Conservation (phyloP, 495 filamentous ascomycete genomes). For the Penicillium lividum region DNA sequence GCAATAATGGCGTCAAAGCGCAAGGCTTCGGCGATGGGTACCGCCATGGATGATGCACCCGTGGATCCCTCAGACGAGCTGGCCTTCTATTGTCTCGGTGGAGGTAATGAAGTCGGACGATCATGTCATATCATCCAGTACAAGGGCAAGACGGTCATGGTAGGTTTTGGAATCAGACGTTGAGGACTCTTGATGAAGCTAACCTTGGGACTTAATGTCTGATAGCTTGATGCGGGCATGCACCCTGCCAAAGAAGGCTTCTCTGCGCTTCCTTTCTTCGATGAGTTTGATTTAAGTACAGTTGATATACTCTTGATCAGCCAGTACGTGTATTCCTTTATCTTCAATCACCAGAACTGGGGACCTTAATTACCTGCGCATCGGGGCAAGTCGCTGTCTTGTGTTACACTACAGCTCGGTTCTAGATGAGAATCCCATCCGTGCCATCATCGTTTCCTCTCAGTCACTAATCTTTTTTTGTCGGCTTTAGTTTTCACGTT, state of each 20-base stretch:
- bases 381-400: neutral
- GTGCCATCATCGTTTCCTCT: neutral
- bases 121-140: conserved; percentile 98
- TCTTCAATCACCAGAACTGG: neutral
- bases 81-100: conserved; percentile 88
- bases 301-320: conserved; percentile 96
- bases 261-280: conserved; percentile 91
- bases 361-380: neutral
- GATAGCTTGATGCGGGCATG: conserved; percentile 86
- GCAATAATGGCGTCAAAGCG: conserved; percentile 71
- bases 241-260: conserved; percentile 97
- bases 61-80: conserved; percentile 84
- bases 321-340: conserved; percentile 68
- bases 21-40: conserved; percentile 67
- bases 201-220: neutral
- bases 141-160: conserved; percentile 99
- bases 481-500: conserved; percentile 77
- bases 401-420: neutral
- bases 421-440: neutral
- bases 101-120: conserved; percentile 94
- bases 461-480: neutral
- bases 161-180: conserved; percentile 43
- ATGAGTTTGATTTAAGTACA: conserved; percentile 96
- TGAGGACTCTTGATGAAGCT: neutral
- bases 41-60: conserved; percentile 61